Evolutionary conservation across 2,329 filamentous ascomycete species (phyloP).

Genomic region (Fusarium cyanostomum): DNA sequence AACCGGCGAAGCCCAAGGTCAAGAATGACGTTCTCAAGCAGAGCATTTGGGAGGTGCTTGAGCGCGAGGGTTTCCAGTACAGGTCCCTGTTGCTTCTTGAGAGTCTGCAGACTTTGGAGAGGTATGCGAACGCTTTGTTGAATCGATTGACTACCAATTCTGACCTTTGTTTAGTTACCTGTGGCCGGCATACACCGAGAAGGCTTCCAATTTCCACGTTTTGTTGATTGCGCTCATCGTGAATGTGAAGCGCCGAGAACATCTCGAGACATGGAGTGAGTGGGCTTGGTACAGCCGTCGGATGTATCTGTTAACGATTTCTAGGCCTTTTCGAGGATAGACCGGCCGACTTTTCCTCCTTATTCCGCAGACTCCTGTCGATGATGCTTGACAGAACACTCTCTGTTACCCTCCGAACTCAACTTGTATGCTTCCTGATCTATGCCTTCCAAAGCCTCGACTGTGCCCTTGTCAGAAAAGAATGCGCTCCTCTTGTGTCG

Average conservation of each 20-base stretch:
- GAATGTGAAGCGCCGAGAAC: constrained; percentile 88
- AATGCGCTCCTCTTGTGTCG: constrained; percentile 93
- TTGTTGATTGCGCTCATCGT: constrained; percentile 85
- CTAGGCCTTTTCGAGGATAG: constrained; percentile 79
- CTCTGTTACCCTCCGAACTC: constrained; percentile 73
- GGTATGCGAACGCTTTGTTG: constrained; percentile 53
- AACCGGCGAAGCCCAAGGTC: constrained; percentile 72
- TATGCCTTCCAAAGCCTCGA: constrained; percentile 94
- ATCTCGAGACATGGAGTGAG: constrained; percentile 86
- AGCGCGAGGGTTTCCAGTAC: constrained; percentile 80
- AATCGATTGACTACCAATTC: constrained; percentile 27
- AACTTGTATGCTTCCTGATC: constrained; percentile 90
- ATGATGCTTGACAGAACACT: constrained; percentile 80
- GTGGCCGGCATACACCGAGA: constrained; percentile 91
- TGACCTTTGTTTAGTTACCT: constrained; percentile 71
- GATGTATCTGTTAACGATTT: constrained; percentile 25
- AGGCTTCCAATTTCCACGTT: constrained; percentile 91
- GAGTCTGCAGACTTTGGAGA: constrained; percentile 89
- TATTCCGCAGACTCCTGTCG: constrained; percentile 90
- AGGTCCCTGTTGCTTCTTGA: constrained; percentile 85
- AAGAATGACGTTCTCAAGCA: constrained; percentile 87
- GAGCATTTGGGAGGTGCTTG: constrained; percentile 88
- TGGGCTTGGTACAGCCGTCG: not conserved
- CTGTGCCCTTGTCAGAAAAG: constrained; percentile 87
- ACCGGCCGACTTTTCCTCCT: constrained; percentile 82